phyloP scores from a whole-genome alignment of 2,329 filamentous ascomycete species.

The Colletotrichum tamarilloi region DNA sequence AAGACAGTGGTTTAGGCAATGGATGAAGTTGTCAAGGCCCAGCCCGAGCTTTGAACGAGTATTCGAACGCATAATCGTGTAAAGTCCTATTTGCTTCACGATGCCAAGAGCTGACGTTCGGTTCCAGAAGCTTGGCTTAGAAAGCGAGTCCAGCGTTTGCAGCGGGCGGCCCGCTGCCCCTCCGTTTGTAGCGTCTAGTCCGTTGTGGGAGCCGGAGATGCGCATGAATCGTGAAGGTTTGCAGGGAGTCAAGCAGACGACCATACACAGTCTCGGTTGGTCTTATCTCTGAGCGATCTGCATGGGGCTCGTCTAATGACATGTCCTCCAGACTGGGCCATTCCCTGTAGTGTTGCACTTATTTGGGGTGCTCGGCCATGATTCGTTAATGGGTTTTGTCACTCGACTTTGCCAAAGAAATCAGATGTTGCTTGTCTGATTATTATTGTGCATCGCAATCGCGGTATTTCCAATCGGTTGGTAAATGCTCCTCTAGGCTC shows the following conservation, averaged over 20 bases:
- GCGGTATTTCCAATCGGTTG: not conserved
- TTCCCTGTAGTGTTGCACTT: not conserved
- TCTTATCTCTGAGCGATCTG: not conserved
- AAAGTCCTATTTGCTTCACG: not conserved
- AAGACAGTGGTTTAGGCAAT: not conserved
- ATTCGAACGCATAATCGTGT: not conserved
- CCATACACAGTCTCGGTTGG: not conserved
- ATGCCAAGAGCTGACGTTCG: not conserved
- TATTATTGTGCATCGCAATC: not conserved
- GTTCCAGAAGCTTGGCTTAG: not conserved
- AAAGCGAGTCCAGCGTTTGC: not conserved
- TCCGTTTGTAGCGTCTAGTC: slow-evolving; percentile 2
- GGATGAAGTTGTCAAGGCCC: not conserved
- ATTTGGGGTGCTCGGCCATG: not conserved
- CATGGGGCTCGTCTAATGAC: slow-evolving; percentile 2
- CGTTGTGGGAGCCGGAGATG: slow-evolving; percentile 4
- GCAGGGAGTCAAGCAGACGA: not conserved
- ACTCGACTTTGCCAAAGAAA: not conserved
- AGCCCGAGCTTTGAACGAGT: not conserved
- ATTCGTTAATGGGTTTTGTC: not conserved
- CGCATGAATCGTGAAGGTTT: slow-evolving; percentile 25
- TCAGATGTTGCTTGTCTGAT: not conserved
- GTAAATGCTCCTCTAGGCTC: not conserved
- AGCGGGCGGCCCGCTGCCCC: not conserved
- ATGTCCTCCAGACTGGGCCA: not conserved